These are phyloP conservation scores for Fusarium sp. DNA, from an alignment of 2,329 filamentous ascomycete species.

Conservation along the genomic window DNA sequence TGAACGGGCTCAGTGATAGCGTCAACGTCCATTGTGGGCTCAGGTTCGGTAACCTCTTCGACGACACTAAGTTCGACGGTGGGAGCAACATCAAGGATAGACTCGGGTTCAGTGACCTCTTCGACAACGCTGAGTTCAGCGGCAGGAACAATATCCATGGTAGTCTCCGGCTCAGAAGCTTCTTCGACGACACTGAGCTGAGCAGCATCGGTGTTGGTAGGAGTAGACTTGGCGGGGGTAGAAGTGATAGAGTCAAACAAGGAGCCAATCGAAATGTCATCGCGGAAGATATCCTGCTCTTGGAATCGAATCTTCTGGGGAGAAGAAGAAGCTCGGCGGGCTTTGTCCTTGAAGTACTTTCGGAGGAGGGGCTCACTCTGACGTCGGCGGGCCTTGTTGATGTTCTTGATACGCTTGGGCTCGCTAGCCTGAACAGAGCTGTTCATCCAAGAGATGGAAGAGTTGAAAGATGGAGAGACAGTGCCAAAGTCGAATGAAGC, in stretches of 20 bases:
- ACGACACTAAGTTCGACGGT: not conserved
- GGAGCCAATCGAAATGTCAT: conserved; percentile 22
- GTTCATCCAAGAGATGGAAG: conserved; percentile 43
- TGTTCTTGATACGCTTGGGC: conserved; percentile 35
- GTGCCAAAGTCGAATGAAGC: conserved; percentile 44
- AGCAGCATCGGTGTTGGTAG: not conserved
- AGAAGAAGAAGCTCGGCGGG: conserved; percentile 44
- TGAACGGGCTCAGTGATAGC: not conserved
- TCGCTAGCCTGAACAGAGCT: conserved; percentile 29
- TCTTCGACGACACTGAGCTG: not conserved
- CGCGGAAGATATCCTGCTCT: conserved; percentile 28
- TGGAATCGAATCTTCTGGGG: conserved; percentile 42
- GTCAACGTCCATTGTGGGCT: not conserved
- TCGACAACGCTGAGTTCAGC: not conserved
- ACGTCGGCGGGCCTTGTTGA: conserved; percentile 42
- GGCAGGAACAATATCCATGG: not conserved
- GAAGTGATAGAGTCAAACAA: conserved; percentile 9
- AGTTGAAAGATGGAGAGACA: conserved; percentile 42
- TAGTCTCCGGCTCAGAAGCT: not conserved
- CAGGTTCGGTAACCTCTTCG: not conserved
- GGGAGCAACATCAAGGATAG: not conserved
- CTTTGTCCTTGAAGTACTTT: conserved; percentile 34
- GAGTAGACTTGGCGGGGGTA: not conserved
- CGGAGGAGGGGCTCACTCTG: conserved; percentile 49
- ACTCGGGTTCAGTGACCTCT: not conserved